phyloP scores from a whole-genome alignment of 148 eudicot genomes.

The Spergularia marina region DNA sequence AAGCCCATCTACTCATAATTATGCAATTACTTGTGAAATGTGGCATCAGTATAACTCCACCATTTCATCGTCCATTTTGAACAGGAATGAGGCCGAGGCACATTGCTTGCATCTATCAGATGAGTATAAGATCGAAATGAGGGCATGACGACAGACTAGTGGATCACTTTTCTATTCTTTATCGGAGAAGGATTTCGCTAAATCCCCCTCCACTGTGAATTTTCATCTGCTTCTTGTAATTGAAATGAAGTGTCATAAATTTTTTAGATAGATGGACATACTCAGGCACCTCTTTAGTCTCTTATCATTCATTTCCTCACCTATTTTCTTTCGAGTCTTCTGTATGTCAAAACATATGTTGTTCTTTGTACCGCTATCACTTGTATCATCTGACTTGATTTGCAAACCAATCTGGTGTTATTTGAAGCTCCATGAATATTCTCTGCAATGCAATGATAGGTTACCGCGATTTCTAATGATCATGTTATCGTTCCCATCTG shows the following conservation, averaged over 20 bases:
- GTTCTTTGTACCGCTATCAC: not conserved
- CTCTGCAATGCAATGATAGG: not conserved
- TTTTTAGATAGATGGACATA: no score
- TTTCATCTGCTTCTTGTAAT: not conserved
- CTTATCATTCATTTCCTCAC: no score
- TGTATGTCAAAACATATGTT: not conserved
- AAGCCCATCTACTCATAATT: not conserved
- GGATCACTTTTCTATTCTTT: not conserved
- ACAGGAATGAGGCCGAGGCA: slow-evolving; percentile 11
- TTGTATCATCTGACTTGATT: not conserved
- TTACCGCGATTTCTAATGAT: not conserved
- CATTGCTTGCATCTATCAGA: not conserved
- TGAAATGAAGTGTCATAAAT: slow-evolving; percentile 8
- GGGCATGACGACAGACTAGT: slow-evolving; percentile 1
- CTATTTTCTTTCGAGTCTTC: not conserved
- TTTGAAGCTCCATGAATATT: not conserved
- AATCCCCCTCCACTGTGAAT: slow-evolving; percentile 3
- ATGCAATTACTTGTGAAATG: not conserved
- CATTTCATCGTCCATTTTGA: not conserved
- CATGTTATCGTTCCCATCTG: no score
- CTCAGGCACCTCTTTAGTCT: no score
- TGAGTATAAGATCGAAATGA: slow-evolving; percentile 1
- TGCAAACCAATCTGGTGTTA: not conserved
- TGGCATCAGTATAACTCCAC: no score
- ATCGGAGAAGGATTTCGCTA: not conserved